Conservation (phyloP, 2,329 filamentous ascomycete species). For the Botryotinia globosa region DNA sequence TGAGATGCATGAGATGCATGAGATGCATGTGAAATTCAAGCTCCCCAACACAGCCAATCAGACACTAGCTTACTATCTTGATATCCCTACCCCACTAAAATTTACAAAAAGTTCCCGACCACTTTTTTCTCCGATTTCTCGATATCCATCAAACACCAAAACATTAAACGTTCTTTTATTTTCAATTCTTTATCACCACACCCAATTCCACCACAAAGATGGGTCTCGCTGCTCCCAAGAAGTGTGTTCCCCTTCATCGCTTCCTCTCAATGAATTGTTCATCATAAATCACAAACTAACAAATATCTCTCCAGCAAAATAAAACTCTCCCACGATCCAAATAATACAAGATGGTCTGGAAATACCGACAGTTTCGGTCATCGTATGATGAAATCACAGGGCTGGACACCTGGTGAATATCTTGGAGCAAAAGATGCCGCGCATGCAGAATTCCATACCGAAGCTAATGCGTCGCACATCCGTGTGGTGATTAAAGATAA, state of each 20-base stretch:
- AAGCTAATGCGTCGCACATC: slow-evolving; percentile 81
- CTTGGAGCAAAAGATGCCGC: slow-evolving; percentile 75
- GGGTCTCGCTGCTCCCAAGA: slow-evolving; percentile 67
- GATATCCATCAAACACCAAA: neutral
- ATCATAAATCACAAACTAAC: slow-evolving; percentile 22
- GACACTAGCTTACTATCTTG: neutral
- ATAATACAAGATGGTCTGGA: slow-evolving; percentile 90
- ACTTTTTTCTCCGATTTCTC: slow-evolving; percentile 18
- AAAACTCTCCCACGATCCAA: slow-evolving; percentile 87
- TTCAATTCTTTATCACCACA: neutral
- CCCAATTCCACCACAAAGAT: slow-evolving; percentile 43
- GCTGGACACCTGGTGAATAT: slow-evolving; percentile 83
- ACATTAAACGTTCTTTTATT: neutral
- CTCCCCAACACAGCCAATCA: slow-evolving; percentile 13
- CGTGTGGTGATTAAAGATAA: slow-evolving; percentile 85
- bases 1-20: slow-evolving; percentile 4
- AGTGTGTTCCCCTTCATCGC: slow-evolving; percentile 46
- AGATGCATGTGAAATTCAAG: neutral
- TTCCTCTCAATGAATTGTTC: slow-evolving; percentile 28
- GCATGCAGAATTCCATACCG: slow-evolving; percentile 73
- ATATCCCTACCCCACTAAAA: slow-evolving; percentile 13
- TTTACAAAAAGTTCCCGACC: slow-evolving; percentile 20
- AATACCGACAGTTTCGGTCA: slow-evolving; percentile 83
- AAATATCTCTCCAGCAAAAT: slow-evolving; percentile 46
- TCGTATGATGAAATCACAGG: slow-evolving; percentile 81